Evolutionary conservation across 306 rosid species (phyloP), one percentile per base, ranked within the genome.

Genomic region (Vachellia pachyceras): DNA sequence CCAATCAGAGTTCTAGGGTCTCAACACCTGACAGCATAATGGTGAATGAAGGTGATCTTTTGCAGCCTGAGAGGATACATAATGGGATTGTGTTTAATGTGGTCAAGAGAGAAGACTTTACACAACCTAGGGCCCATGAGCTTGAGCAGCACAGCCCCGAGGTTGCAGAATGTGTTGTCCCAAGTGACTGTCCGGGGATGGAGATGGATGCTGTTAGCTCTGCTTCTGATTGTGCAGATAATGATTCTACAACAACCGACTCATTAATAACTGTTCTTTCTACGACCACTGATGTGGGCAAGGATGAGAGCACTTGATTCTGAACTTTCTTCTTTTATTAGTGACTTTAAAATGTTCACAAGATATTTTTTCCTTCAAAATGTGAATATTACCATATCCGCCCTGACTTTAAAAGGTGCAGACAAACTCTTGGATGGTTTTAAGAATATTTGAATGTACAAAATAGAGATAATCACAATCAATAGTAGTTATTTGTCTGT

Each of bases 1-100:
- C 76, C 63, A 79, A 82, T 74, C 91, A 73, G 13, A 89, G 89
- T 67, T 84, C 95, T n/a, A 91, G 90, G 84, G 77, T 73, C 70
- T 52, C 84, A 63, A 84, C 86, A 45, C 85, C 92, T 0, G 97
- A 92, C 54, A 87, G 92, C 91, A 91, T 93, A 82, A 75, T 72
- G 85, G 83, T 95, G 80, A 86, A 85, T 40, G 99, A 91, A 92
- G 99, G 99, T 69, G 97, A 93, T 90, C 92, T 95, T 80, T 85
- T 95, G 87, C 99, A 91, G 90, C 96, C 99, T 2, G 99, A 91
- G 87, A 86, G 92, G 86, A 91, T 86, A 73, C 89, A 78, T 35
- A 93, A 93, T 23, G 98, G 98, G 78, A 89, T 93, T 66, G 87
- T 95, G 50, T 89, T 95, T 85, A 95, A 93, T 83, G 87, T 95